phyloP scores from a whole-genome alignment of 129 eudicot species.

The Lonicera japonica region DNA sequence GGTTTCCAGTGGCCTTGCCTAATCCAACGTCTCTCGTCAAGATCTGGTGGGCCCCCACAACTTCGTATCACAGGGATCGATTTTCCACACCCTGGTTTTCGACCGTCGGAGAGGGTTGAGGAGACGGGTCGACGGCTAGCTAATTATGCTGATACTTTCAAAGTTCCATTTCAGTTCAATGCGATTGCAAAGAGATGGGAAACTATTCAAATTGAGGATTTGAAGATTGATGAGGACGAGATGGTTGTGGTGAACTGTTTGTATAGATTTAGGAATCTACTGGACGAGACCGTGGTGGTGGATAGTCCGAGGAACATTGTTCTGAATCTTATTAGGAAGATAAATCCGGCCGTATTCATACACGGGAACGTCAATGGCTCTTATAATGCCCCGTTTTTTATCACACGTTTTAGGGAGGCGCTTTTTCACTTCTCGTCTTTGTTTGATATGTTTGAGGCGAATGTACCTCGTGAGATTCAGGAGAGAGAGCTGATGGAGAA shows the following conservation, averaged over 20 bases:
- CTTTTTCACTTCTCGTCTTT: constrained; percentile 64
- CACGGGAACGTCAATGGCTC: constrained; percentile 67
- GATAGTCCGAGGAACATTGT: constrained; percentile 66
- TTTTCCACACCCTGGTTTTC: constrained; percentile 64
- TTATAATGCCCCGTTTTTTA: constrained; percentile 69
- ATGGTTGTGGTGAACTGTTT: constrained; percentile 50
- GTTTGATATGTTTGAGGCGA: constrained; percentile 78
- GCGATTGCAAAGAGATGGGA: constrained; percentile 83
- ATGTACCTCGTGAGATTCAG: constrained; percentile 42
- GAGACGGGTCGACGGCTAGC: constrained; percentile 68
- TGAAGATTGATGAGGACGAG: constrained; percentile 53
- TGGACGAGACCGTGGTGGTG: constrained; percentile 66
- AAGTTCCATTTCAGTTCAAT: constrained; percentile 63
- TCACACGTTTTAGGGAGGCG: constrained; percentile 73
- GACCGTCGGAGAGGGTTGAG: constrained; percentile 66
- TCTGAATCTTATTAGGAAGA: constrained; percentile 43
- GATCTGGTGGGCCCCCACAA: constrained; percentile 77
- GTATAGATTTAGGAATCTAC: constrained; percentile 49
- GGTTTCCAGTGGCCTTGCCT: constrained; percentile 89
- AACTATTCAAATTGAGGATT: constrained; percentile 49
- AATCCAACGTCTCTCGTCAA: constrained; percentile 58
- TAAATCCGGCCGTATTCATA: constrained; percentile 54
- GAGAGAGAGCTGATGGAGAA: constrained; percentile 65
- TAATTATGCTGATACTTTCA: constrained; percentile 60
- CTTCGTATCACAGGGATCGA: constrained; percentile 82